phyloP scores from a whole-genome alignment of 2,329 filamentous ascomycete genomes.

The Fusarium nisikadoi region DNA sequence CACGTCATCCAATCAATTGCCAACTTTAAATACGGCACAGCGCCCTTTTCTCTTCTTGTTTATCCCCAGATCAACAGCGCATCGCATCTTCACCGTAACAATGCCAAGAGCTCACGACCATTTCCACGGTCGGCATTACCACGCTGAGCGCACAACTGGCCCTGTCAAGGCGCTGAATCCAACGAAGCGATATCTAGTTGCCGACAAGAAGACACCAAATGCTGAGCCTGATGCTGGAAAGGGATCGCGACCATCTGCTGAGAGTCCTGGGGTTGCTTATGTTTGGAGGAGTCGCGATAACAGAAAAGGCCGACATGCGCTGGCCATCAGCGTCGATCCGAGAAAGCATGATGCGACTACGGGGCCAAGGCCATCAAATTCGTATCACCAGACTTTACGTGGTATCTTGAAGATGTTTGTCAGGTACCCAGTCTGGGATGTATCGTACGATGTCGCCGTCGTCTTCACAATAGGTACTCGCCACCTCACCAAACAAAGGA shows the following conservation, averaged over 20 bases:
- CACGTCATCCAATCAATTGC: background rate
- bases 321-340: conserved; percentile 37
- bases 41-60: background rate
- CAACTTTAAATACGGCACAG: background rate
- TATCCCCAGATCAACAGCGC: background rate
- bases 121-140: conserved; percentile 15
- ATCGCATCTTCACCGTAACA: background rate
- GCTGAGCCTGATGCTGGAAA: background rate
- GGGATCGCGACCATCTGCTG: background rate
- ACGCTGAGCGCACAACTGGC: conserved; percentile 7
- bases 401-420: conserved; percentile 51
- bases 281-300: conserved; percentile 58
- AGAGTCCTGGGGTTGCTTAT: conserved; percentile 45
- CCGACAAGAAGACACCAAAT: background rate
- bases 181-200: conserved; percentile 3
- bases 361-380: conserved; percentile 38
- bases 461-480: conserved; percentile 52
- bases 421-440: conserved; percentile 54
- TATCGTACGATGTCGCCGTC: conserved; percentile 55
- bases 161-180: conserved; percentile 15
- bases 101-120: conserved; percentile 16
- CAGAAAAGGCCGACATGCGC: conserved; percentile 54
- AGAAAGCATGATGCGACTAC: conserved; percentile 22
- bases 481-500: background rate
- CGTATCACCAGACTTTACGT: conserved; percentile 43